Conservation (phyloP, 1,284 basidiomycete genomes). For the Leccinum pachyderme region DNA sequence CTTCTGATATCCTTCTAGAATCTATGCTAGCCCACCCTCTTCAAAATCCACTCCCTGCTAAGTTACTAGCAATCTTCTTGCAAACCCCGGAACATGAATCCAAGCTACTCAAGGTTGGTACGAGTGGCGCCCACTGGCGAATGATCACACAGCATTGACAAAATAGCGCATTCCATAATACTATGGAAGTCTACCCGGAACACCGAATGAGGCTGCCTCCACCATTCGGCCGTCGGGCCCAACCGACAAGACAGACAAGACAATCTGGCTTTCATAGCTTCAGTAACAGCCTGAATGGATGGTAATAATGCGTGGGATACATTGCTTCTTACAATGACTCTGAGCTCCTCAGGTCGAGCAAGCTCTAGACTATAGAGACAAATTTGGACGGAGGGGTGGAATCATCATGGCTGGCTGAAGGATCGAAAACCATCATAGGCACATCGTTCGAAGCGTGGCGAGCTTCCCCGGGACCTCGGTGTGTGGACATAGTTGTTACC, state of each 20-base stretch:
- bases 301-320: not conserved
- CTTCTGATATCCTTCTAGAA: too few relatives aligned
- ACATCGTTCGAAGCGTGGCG: not conserved
- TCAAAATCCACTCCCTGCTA: too few relatives aligned
- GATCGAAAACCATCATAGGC: constrained; percentile 1
- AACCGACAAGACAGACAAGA: not conserved
- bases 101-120: not conserved
- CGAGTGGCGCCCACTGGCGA: not conserved
- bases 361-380: not conserved
- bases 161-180: not conserved
- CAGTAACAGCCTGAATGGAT: not conserved
- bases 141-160: not conserved
- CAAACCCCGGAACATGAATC: not conserved
- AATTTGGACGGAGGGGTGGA: not conserved
- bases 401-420: not conserved
- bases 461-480: not conserved
- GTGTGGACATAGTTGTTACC: not conserved
- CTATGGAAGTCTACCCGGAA: not conserved
- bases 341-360: not conserved
- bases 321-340: not conserved
- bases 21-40: too few relatives aligned
- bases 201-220: not conserved
- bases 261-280: not conserved
- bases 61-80: too few relatives aligned
- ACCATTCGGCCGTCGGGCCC: not conserved